Evolutionary conservation across 257 asterid species (phyloP), one percentile per base, ranked within the genome.

Genomic region (Linaria vulgaris): DNA sequence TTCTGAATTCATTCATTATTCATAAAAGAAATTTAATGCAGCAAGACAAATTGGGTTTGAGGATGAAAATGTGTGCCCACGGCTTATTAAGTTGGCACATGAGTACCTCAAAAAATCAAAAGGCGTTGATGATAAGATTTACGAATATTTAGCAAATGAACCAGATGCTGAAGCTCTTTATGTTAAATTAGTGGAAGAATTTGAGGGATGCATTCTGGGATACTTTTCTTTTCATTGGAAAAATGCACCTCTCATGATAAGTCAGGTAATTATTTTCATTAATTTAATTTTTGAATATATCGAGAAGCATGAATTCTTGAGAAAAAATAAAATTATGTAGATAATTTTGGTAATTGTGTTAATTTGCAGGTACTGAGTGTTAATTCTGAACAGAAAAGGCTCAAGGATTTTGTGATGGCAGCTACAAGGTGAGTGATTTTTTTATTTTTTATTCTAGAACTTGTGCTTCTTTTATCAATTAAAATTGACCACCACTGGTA

Each of bases 221-320:
- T 92, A 92, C 71, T 87, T 92, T 63, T 86, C 96, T 15, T 92
- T 92, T 59, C 82, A 85, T 31, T 92, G 99, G 99, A 83, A 72
- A 55, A 83, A 76, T 46, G 88, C 85, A 46, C 80, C 99, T 48
- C 41, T 59, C 21, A 63, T 87, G 71, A 87, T 92, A 48, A 68
- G 55, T 54, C 95, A 85, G 96, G 96, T 85, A 37, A 0, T 21
- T n/a, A 12, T 1, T 31, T 10, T 41, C n/a, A n/a, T n/a, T n/a
- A n/a, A n/a, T n/a, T n/a, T n/a, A n/a, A n/a, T n/a, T n/a, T n/a
- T n/a, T n/a, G n/a, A n/a, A n/a, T n/a, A n/a, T n/a, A n/a, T n/a
- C n/a, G n/a, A n/a, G n/a, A n/a, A n/a, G n/a, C n/a, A n/a, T n/a
- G n/a, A n/a, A n/a, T n/a, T n/a, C n/a, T n/a, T n/a, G n/a, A n/a